Base-by-base conservation (phyloP, 441 rosid species). In the Pelargonium citronellum region DNA sequence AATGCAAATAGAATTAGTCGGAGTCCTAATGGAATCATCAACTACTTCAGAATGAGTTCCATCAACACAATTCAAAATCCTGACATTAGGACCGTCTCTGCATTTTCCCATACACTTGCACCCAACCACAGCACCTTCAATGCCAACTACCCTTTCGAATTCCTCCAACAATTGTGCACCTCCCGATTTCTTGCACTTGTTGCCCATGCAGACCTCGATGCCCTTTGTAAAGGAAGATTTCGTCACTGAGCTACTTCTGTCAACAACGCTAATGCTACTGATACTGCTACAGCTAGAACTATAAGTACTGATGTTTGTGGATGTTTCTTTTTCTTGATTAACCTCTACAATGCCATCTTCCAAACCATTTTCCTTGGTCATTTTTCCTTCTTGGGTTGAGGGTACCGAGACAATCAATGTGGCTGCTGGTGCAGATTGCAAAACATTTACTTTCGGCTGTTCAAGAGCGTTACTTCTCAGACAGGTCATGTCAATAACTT, bases 21-120 rank as follows among this genome's bases (percentile, higher is more conserved):
- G 77, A 67, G 70, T 62, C 67, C 70, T 37, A 7, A 37, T 37
- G 8, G 41, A 37, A 37, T 37, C 78, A n/a, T 64, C 74, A 5
- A 57, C 68, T 51, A 12, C 15, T 51, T n/a, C 57, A 51, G 20
- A 53, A 11, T 51, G 57, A 71, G 77, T 37, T 37, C 70, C 78
- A 16, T 66, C 75, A 5, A 57, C 69, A 71, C 76, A 74, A 19
- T 74, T 75, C 16, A 61, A 66, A 1, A 87, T 75, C 78, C 83
- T 80, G 5, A 87, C 89, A 55, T 88, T 92, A 27, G 98, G 98
- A n/a, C 85, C 95, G 6, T 79, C 85, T 73, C 81, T 80, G 83
- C 95, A 90, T 77, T 90, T 87, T 2, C 94, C 95, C 91, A 92
- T 80, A 69, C 96, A 92, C 71, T 87, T 92, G 82, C 96, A 92